A percentile compares a stretch with the other conserved stretches of the same genome.
Evolutionary conservation across 345 rosid genomes (phyloP).

Genomic region (Hibiscus tridactylites): DNA sequence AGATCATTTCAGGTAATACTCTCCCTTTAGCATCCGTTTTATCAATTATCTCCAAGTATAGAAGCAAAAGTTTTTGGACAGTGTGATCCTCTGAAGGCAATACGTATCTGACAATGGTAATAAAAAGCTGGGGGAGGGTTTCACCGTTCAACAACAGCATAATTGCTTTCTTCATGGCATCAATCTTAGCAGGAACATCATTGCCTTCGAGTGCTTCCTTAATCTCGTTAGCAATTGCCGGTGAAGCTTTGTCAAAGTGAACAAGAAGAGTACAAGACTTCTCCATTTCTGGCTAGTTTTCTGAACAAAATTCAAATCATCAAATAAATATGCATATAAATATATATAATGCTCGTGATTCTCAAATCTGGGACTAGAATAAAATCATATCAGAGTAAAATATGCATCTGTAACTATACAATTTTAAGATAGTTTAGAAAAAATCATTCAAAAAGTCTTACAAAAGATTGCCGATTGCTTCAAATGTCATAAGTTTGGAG

Average conservation of each 20-base stretch:
- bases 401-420: not conserved
- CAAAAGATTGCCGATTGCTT: not conserved
- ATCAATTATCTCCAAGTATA: slow-evolving; percentile 82
- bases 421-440: not conserved
- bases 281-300: slow-evolving; percentile 45
- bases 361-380: not conserved
- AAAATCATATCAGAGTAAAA: not conserved
- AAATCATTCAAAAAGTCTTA: not conserved
- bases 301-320: not conserved
- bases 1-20: slow-evolving; percentile 73
- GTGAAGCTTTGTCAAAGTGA: slow-evolving; percentile 77
- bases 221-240: slow-evolving; percentile 75
- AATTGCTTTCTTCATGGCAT: slow-evolving; percentile 82
- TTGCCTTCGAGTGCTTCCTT: slow-evolving; percentile 90
- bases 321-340: not conserved
- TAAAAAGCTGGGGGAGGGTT: slow-evolving; percentile 85
- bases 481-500: not conserved
- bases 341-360: not conserved
- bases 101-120: slow-evolving; percentile 85
- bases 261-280: slow-evolving; percentile 72
- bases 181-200: slow-evolving; percentile 54
- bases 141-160: slow-evolving; percentile 89
- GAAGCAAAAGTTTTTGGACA: slow-evolving; percentile 70
- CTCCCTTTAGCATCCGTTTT: slow-evolving; percentile 74
- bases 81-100: slow-evolving; percentile 92